These are phyloP conservation scores for Grosmannia penicillata DNA, from an alignment of 2,329 filamentous ascomycete species.

Conservation along the genomic window DNA sequence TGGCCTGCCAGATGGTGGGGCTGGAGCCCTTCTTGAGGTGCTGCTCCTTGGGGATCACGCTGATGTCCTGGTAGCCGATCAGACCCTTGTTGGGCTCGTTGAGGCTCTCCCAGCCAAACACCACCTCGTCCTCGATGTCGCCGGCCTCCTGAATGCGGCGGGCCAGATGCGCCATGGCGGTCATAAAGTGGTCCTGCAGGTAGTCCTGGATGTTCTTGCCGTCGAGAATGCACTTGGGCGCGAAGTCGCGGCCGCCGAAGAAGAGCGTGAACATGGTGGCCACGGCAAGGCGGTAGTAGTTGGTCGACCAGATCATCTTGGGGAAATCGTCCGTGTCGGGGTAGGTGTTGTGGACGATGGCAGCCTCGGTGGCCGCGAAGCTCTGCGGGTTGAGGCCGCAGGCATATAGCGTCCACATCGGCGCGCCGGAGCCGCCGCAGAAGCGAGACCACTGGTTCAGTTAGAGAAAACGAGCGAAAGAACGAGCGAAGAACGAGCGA, in stretches of 20 bases:
- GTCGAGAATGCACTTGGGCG: conserved; percentile 90
- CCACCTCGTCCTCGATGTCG: conserved; percentile 69
- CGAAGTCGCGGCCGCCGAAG: conserved; percentile 81
- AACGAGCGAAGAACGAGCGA: background rate
- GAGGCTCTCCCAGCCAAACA: conserved; percentile 91
- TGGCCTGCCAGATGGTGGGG: conserved; percentile 86
- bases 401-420: conserved; percentile 95
- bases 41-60: conserved; percentile 69
- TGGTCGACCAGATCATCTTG: conserved; percentile 99
- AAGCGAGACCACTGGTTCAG: conserved; percentile 69
- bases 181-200: conserved; percentile 72
- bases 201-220: conserved; percentile 92
- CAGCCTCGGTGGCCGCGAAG: conserved; percentile 77
- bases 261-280: conserved; percentile 91
- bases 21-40: conserved; percentile 85
- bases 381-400: conserved; percentile 76
- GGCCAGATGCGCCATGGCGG: conserved; percentile 67
- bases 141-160: conserved; percentile 78
- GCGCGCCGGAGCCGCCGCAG: conserved; percentile 85
- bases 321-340: conserved; percentile 73
- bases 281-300: conserved; percentile 76
- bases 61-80: conserved; percentile 70
- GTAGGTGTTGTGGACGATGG: conserved; percentile 89
- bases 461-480: background rate
- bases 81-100: conserved; percentile 91